Evolutionary conservation across 2,329 filamentous ascomycete genomes (phyloP).

Genomic region (Trichophyton verrucosum): DNA sequence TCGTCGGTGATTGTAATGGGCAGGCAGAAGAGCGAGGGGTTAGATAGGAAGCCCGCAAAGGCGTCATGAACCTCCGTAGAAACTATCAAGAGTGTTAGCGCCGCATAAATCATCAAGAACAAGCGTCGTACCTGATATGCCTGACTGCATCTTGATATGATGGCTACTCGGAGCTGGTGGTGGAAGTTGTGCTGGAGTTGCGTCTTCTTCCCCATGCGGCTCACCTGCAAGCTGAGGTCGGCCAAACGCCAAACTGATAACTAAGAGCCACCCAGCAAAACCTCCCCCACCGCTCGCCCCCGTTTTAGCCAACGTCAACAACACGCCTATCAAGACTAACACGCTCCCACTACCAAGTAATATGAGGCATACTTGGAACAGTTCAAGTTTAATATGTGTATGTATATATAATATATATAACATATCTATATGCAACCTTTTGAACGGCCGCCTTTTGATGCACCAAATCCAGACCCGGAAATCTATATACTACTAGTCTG

Average conservation of each 20-base stretch:
- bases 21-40: slow-evolving; percentile 32
- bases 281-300: not conserved
- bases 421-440: not conserved
- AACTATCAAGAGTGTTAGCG: slow-evolving; percentile 20
- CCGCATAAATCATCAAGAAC: not conserved
- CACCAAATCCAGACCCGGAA: slow-evolving; percentile 2
- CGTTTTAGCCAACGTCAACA: not conserved
- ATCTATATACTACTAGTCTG: slow-evolving; percentile 4
- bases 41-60: slow-evolving; percentile 33
- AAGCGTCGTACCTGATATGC: slow-evolving; percentile 31
- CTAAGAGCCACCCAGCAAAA: not conserved
- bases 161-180: not conserved
- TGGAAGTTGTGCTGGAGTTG: not conserved
- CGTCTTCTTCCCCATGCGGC: not conserved
- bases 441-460: slow-evolving; percentile 1
- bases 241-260: not conserved
- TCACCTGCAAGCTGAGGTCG: not conserved
- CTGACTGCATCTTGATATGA: slow-evolving; percentile 34
- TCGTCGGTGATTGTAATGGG: slow-evolving; percentile 36
- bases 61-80: slow-evolving; percentile 36
- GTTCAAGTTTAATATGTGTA: not conserved
- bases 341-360: not conserved
- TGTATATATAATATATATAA: not conserved
- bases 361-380: no score
- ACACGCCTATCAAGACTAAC: not conserved